Evolutionary conservation across 805 yeast species (phyloP).

Genomic region (Candida dendrica): DNA sequence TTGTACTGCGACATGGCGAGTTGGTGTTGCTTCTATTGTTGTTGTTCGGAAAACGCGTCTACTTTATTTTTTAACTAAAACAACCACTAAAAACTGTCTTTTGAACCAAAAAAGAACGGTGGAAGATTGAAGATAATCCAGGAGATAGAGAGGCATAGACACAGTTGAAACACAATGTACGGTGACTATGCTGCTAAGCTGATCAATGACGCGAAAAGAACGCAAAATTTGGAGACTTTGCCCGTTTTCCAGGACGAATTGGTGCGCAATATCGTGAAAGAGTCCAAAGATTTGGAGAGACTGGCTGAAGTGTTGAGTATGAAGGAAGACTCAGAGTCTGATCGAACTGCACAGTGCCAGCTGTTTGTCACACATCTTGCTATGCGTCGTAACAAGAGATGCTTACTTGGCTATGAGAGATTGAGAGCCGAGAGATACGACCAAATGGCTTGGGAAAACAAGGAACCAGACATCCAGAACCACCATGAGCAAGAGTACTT

Average conservation of each 20-base stretch:
- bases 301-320: constrained; percentile 42
- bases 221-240: constrained; percentile 53
- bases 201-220: constrained; percentile 77
- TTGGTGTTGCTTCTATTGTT: background rate
- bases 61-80: too few species aligned
- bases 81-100: too few species aligned
- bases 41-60: too few species aligned
- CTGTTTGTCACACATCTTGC: constrained; percentile 53
- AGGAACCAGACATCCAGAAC: constrained; percentile 51
- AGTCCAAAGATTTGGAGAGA: constrained; percentile 54
- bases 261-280: constrained; percentile 63
- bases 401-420: constrained; percentile 77
- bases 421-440: constrained; percentile 63
- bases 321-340: constrained; percentile 18
- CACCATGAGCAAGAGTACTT: constrained; percentile 77
- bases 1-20: background rate
- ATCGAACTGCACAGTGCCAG: constrained; percentile 52
- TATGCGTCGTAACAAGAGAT: constrained; percentile 83
- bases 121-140: too few species aligned
- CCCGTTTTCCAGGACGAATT: constrained; percentile 71
- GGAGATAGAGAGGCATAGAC: too few species aligned
- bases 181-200: constrained; percentile 84
- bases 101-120: too few species aligned
- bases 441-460: constrained; percentile 64
- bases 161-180: constrained; percentile 61